Conservation (phyloP, 768 basidiomycete species). For the Termitomyces sp. region DNA sequence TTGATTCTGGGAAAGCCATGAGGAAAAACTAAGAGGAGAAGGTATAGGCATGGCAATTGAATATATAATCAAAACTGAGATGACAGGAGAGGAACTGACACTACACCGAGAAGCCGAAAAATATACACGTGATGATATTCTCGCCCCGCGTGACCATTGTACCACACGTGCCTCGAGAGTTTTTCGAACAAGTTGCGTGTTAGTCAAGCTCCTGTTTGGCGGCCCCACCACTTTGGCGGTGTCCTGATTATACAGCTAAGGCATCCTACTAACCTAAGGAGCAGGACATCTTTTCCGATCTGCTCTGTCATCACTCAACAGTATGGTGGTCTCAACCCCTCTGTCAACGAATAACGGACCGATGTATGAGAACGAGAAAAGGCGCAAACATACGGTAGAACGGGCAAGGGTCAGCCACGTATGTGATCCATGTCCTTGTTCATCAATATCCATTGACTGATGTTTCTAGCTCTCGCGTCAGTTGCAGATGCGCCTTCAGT, state of each 20-base stretch:
- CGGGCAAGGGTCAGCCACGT: conserved; percentile 55
- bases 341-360: conserved; percentile 19
- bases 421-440: conserved; percentile 14
- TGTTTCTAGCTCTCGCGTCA: conserved; percentile 56
- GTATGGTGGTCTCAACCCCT: conserved; percentile 30
- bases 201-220: conserved; percentile 1
- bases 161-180: conserved; percentile 15
- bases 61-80: neutral
- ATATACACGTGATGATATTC: conserved; percentile 12
- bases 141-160: conserved; percentile 13
- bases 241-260: neutral
- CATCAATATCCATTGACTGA: neutral
- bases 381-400: conserved; percentile 46
- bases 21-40: conserved; percentile 79
- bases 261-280: neutral
- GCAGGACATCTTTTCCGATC: neutral
- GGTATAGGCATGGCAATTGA: neutral
- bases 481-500: conserved; percentile 68
- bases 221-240: neutral
- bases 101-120: conserved; percentile 3
- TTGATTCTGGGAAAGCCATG: conserved; percentile 81
- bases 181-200: conserved; percentile 14
- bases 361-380: conserved; percentile 33
- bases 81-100: neutral
- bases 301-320: neutral